Conservation (phyloP, 2,329 filamentous ascomycete genomes). For the Amauroascus niger region DNA sequence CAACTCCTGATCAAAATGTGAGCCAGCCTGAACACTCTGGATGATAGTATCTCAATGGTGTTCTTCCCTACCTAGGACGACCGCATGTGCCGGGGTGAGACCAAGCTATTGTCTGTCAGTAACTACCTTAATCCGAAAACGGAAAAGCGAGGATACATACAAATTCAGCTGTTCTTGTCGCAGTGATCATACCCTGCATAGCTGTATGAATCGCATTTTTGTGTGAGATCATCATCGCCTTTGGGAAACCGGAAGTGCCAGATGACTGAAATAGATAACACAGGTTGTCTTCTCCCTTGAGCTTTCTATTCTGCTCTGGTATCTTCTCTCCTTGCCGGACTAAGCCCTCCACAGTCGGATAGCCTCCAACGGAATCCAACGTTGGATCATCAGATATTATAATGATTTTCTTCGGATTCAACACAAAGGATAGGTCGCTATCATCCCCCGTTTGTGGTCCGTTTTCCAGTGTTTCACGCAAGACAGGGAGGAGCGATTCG, state of each 20-base stretch:
- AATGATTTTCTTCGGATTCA: conserved; percentile 13
- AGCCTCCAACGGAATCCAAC: conserved; percentile 11
- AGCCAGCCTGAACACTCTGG: background rate
- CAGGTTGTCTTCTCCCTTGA: conserved; percentile 8
- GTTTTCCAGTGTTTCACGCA: conserved; percentile 7
- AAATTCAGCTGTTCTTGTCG: conserved; percentile 6
- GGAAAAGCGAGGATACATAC: background rate
- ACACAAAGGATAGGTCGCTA: conserved; percentile 4
- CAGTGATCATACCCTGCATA: conserved; percentile 13
- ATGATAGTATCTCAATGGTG: background rate
- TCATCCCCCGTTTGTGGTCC: conserved; percentile 2
- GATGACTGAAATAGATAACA: conserved; percentile 15
- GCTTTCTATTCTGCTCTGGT: conserved; percentile 5
- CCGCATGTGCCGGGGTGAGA: background rate
- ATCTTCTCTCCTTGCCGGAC: conserved; percentile 10
- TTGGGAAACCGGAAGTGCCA: conserved; percentile 14
- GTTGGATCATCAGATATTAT: conserved; percentile 12
- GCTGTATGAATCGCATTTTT: conserved; percentile 14
- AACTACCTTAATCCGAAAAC: background rate
- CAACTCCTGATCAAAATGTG: conserved; percentile 3
- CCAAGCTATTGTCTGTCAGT: conserved; percentile 6
- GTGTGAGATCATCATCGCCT: conserved; percentile 17
- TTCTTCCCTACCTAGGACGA: conserved; percentile 9
- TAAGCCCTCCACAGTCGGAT: conserved; percentile 12
- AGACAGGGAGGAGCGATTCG: conserved; percentile 13